Evolutionary conservation across 768 basidiomycete species (phyloP).

Genomic region (Coprinellus aureogranulatus): DNA sequence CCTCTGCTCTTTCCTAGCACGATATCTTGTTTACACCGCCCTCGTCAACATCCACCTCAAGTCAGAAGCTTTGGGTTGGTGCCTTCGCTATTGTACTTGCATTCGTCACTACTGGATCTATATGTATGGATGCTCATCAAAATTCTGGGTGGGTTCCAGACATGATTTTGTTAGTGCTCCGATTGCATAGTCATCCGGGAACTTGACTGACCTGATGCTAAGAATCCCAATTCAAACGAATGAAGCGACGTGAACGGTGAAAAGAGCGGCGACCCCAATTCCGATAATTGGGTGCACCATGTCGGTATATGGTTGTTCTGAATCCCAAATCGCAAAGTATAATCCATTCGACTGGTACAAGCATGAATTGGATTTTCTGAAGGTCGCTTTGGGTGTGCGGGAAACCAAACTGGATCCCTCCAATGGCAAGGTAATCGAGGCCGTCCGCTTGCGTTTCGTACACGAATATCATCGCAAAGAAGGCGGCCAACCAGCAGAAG

Average conservation of each 20-base stretch:
- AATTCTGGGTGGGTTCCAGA: not conserved
- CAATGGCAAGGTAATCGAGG: constrained; percentile 9
- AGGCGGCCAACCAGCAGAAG: constrained; percentile 24
- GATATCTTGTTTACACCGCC: not conserved
- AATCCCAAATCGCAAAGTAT: constrained; percentile 20
- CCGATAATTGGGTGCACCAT: not conserved
- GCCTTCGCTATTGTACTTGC: too few relatives aligned
- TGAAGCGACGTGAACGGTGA: too few relatives aligned
- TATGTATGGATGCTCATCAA: not conserved
- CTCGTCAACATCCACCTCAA: not conserved
- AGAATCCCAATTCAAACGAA: too few relatives aligned
- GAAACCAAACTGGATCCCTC: constrained; percentile 13
- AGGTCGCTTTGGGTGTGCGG: constrained; percentile 9
- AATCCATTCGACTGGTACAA: constrained; percentile 19
- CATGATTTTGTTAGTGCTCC: not conserved
- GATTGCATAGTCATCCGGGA: too few relatives aligned
- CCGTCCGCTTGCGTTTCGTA: constrained; percentile 13
- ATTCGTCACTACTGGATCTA: too few relatives aligned
- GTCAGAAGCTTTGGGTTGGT: not conserved
- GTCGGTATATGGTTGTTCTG: constrained; percentile 17
- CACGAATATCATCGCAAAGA: constrained; percentile 25
- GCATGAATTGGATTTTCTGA: constrained; percentile 23
- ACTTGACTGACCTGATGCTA: too few relatives aligned
- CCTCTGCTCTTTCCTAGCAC: not conserved
- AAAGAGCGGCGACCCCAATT: too few relatives aligned